These are phyloP conservation scores for Alternaria consortialis DNA, from an alignment of 2,329 filamentous ascomycete genomes.

Conservation along the genomic window DNA sequence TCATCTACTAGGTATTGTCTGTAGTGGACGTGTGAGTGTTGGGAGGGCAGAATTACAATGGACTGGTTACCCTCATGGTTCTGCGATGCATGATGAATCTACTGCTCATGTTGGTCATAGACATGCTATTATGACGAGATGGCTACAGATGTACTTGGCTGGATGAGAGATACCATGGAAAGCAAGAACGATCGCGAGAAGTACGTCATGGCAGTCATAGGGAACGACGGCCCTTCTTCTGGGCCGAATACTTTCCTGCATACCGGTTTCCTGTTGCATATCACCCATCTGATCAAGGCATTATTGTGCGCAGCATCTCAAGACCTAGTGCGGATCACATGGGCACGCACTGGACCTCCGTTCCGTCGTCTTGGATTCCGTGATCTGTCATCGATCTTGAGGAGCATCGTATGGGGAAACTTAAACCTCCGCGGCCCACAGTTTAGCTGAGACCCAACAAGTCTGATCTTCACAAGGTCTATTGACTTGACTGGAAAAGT, in stretches of 20 bases:
- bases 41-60: too few species aligned
- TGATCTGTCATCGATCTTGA: slow-evolving; percentile 2
- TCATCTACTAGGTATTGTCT: too few species aligned
- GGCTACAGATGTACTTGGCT: too few species aligned
- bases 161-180: neutral
- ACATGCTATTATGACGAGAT: neutral
- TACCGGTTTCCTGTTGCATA: neutral
- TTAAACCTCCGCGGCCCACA: neutral
- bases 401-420: neutral
- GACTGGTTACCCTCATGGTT: too few species aligned
- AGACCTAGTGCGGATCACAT: neutral
- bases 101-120: neutral
- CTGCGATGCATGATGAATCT: too few species aligned
- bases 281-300: neutral
- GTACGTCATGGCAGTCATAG: neutral
- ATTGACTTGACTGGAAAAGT: neutral
- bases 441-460: neutral
- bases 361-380: neutral
- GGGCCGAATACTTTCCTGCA: neutral
- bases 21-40: too few species aligned
- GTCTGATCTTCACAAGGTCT: slow-evolving; percentile 5
- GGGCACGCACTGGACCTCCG: neutral
- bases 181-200: neutral
- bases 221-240: neutral
- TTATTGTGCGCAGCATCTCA: neutral